Base-by-base conservation (phyloP, 805 yeast species). In the Yamadazyma tumulicola region DNA sequence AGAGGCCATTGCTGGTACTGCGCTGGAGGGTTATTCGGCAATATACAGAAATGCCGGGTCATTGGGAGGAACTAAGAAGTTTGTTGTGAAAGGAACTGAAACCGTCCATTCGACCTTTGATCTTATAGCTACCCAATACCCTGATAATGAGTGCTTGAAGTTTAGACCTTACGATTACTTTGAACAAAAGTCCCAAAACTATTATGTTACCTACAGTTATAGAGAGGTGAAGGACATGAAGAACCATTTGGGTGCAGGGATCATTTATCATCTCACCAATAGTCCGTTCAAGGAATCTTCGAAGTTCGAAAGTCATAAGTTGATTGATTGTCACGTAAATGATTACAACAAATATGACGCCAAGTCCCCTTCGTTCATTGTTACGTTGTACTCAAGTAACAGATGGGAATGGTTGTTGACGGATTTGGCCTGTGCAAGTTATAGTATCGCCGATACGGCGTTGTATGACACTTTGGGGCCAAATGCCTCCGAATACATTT, bases 181-280 rank as follows among this genome's bases (percentile, higher is more conserved):
- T 4, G 48, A 64, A 3, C 59, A 64, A 23, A 41, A 30, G 14
- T 54, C 42, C 7, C 52, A 48, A 12, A 57, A 64, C 15, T 34
- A 49, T 21, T 81, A 68, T 58, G 55, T 66, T 3, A 67, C 60
- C 49, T 60, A 69, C 26, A 54, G 73, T 2, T 80, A 67, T 47
- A 47, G 39, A 5, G 54, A 65, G 34, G 64, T 75, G 17, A 65
- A 67, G 12, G 42, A 51, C 19, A 59, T 76, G 38, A 67, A 75
- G 32, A 56, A 59, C 25, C 47, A 62, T 33, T 60, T 78, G 19
- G 88, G 85, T 4, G 54, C 81, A 9, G 88, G 86, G 15, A 46
- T 41, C 41, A 49, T 29, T 42, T 46, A 46, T 32, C 50, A 69
- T 22, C 74, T 77, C 20, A 42, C 35, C 19, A 44, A 47, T 26